Conservation (phyloP, 495 filamentous ascomycete genomes). For the Aspergillus ellipticus region DNA sequence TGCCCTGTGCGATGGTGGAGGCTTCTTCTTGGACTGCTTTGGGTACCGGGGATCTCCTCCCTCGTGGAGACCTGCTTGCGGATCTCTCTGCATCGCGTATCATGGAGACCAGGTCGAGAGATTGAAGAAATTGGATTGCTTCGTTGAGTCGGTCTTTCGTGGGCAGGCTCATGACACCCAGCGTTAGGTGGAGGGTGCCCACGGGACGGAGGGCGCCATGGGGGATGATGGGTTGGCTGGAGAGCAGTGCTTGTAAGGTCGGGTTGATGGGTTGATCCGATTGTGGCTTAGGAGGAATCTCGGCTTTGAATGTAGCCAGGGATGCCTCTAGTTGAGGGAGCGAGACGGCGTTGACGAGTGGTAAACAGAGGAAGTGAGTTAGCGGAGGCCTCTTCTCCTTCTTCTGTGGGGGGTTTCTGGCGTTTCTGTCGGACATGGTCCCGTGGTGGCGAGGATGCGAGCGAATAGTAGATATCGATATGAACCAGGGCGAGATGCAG, state of each 20-base stretch:
- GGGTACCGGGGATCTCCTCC: background rate
- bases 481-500: background rate
- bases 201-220: constrained; percentile 68
- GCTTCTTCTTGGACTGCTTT: background rate
- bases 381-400: constrained; percentile 42
- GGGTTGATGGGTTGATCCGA: constrained; percentile 6
- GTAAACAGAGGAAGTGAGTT: constrained; percentile 90
- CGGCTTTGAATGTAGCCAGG: constrained; percentile 56
- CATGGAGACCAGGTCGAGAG: constrained; percentile 50
- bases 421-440: constrained; percentile 12
- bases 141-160: constrained; percentile 51
- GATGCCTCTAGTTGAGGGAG: constrained; percentile 59
- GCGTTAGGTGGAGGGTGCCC: constrained; percentile 78
- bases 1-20: background rate
- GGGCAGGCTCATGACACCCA: constrained; percentile 80
- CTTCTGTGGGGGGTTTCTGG: constrained; percentile 1
- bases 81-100: constrained; percentile 31
- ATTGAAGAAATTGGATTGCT: constrained; percentile 53
- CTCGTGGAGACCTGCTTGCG: background rate
- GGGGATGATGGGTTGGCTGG: constrained; percentile 34
- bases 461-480: background rate
- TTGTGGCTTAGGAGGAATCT: constrained; percentile 37
- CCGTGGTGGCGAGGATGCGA: background rate
- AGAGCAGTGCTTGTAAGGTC: background rate
- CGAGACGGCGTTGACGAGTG: constrained; percentile 62